phyloP scores from a whole-genome alignment of 1,284 basidiomycete species.

The Puccinia coronata region DNA sequence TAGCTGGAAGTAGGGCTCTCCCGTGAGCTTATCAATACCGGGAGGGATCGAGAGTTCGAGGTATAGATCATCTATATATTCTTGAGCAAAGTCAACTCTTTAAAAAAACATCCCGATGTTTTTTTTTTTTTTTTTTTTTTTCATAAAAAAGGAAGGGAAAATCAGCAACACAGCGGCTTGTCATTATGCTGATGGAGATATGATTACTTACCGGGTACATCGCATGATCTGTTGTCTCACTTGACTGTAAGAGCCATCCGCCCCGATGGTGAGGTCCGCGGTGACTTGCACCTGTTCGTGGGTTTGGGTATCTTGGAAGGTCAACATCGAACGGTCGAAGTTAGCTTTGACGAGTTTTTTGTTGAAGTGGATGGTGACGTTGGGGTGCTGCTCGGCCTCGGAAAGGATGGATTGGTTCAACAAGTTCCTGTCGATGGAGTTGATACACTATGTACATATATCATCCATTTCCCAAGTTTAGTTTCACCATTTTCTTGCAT shows the following conservation, averaged over 20 bases:
- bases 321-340: slow-evolving; percentile 67
- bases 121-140: no score
- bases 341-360: slow-evolving; percentile 74
- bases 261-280: slow-evolving; percentile 62
- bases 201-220: slow-evolving; percentile 70
- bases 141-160: neutral
- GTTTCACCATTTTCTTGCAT: no score
- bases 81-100: slow-evolving; percentile 91
- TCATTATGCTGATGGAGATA: neutral
- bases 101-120: slow-evolving; percentile 58
- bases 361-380: slow-evolving; percentile 73
- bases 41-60: slow-evolving; percentile 93
- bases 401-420: slow-evolving; percentile 82
- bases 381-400: slow-evolving; percentile 67
- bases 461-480: slow-evolving; percentile 60
- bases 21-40: slow-evolving; percentile 59
- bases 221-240: slow-evolving; percentile 86
- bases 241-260: slow-evolving; percentile 84
- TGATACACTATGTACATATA: slow-evolving; percentile 82
- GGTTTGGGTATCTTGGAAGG: slow-evolving; percentile 46
- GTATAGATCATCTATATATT: slow-evolving; percentile 93
- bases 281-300: slow-evolving; percentile 53
- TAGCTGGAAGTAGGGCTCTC: slow-evolving; percentile 71
- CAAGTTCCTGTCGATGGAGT: slow-evolving; percentile 84
- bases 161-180: neutral